phyloP scores from a whole-genome alignment of 2,329 filamentous ascomycete genomes.

The Exophiala sp. region DNA sequence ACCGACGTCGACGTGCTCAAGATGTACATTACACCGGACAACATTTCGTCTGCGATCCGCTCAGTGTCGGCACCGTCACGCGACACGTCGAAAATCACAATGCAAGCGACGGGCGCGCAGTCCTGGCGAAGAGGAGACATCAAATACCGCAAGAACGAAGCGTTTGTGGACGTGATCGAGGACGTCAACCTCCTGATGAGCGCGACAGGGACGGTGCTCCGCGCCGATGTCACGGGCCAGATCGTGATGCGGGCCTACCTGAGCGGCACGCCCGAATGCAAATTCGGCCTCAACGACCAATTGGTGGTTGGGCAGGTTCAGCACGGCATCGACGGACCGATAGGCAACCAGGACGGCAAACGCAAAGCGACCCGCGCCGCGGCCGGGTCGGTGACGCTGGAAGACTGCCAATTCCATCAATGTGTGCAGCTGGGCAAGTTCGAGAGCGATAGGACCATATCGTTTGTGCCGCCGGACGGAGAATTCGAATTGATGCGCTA shows the following conservation, averaged over 20 bases:
- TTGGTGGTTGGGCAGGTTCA: conserved; percentile 78
- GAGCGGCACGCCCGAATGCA: conserved; percentile 93
- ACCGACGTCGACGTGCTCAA: conserved; percentile 98
- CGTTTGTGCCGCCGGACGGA: conserved; percentile 91
- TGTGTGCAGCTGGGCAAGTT: conserved; percentile 97
- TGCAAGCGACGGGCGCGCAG: conserved; percentile 95
- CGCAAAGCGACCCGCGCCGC: conserved; percentile 89
- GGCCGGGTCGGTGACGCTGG: conserved; percentile 87
- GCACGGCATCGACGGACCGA: conserved; percentile 66
- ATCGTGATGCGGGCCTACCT: conserved; percentile 99
- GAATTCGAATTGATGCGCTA: conserved; percentile 99
- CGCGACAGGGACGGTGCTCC: conserved; percentile 88
- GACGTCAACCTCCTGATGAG: conserved; percentile 99
- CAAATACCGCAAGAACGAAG: conserved; percentile 98
- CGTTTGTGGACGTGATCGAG: conserved; percentile 98
- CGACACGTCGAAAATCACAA: conserved; percentile 95
- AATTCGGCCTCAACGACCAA: conserved; percentile 95
- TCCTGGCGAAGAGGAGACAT: conserved; percentile 97
- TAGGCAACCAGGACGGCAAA: conserved; percentile 62
- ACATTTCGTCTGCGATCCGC: conserved; percentile 72
- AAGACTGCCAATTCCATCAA: conserved; percentile 98
- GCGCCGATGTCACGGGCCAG: conserved; percentile 92
- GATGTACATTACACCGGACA: conserved; percentile 99
- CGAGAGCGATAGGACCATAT: conserved; percentile 92
- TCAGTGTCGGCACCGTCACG: conserved; percentile 47